These are phyloP conservation scores for Circinella umbellata DNA, from an alignment of 371 early-diverging fungal genomes.

Conservation along the genomic window DNA sequence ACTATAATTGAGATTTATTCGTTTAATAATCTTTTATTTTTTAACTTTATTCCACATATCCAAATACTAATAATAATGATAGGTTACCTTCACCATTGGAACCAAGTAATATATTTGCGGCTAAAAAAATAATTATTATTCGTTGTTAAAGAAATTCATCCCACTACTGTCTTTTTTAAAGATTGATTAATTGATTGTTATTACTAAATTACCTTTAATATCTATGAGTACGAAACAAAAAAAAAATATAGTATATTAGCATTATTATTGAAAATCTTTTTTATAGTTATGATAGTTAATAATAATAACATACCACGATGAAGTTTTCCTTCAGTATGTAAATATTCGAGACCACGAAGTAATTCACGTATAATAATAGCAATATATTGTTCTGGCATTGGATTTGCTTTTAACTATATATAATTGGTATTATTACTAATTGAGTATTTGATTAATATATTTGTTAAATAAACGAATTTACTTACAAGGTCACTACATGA, in stretches of 20 bases:
- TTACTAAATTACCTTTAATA: constrained; percentile 66
- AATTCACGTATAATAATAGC: constrained; percentile 93
- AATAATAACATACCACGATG: constrained; percentile 78
- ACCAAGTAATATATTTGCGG: constrained; percentile 86
- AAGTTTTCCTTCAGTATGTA: constrained; percentile 92
- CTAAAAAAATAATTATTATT: constrained; percentile 40
- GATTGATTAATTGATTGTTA: too few species aligned
- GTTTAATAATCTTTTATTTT: not conserved
- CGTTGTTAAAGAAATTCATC: constrained; percentile 3
- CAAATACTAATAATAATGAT: not conserved
- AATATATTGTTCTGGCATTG: constrained; percentile 87
- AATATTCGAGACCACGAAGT: constrained; percentile 91
- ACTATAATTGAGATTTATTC: constrained; percentile 77
- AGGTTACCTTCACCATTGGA: constrained; percentile 70
- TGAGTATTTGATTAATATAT: too few species aligned
- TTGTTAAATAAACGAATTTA: not conserved
- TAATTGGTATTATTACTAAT: not conserved
- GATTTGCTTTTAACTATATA: constrained; percentile 57
- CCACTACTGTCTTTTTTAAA: not conserved
- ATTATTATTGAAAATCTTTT: not conserved
- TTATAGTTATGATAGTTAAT: not conserved
- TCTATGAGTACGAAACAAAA: constrained; percentile 42
- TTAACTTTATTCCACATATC: too few species aligned
- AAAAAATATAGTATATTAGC: constrained; percentile 2
- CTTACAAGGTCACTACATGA: constrained; percentile 88